Evolutionary conservation across 805 yeast species (phyloP), one percentile per base, ranked within the genome.

Genomic region (Diddensiella transvaalensis): DNA sequence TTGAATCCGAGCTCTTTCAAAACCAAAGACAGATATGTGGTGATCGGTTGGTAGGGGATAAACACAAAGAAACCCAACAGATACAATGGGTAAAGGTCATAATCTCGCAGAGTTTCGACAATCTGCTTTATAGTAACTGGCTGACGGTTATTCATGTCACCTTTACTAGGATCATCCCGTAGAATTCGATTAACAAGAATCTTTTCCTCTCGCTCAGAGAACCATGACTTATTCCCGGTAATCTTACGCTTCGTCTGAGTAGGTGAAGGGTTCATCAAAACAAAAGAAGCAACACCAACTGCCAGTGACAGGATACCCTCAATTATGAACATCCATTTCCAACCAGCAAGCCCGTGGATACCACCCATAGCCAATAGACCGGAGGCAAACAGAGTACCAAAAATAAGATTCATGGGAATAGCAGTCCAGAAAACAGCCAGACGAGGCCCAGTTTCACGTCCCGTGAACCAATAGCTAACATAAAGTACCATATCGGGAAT

Each of bases 261-360:
- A 67, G 51, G 13, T 63, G 65, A 15, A 60, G 83, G 72, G 3
- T 80, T 82, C 84, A 81, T 78, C 43, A 71, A 50, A 51, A 70
- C 72, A 53, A 66, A 75, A 1, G 76, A 63, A 3, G 58, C 51
- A 22, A 78, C 23, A 1, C 87, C 88, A 53, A 83, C 70, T 2
- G 60, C 17, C 3, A 81, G 62, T 1, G 88, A 81, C 38, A 80
- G 56, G 3, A 74, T 45, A 3, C 89, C 88, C 60, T 82, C 87
- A 46, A 84, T 71, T 17, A 83, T 59, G 54, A 83, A 83, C 19
- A 83, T 66, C 80, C 83, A 83, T 46, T 76, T 70, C 88, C 88
- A 83, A 21, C 84, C 83, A 6, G 64, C 65, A 59, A 68, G 64
- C 3, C 78, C 74, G 13, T 55, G 51, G 1, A 57, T 50, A 15